phyloP scores from a whole-genome alignment of 306 rosid genomes.

The Malus asiatica region DNA sequence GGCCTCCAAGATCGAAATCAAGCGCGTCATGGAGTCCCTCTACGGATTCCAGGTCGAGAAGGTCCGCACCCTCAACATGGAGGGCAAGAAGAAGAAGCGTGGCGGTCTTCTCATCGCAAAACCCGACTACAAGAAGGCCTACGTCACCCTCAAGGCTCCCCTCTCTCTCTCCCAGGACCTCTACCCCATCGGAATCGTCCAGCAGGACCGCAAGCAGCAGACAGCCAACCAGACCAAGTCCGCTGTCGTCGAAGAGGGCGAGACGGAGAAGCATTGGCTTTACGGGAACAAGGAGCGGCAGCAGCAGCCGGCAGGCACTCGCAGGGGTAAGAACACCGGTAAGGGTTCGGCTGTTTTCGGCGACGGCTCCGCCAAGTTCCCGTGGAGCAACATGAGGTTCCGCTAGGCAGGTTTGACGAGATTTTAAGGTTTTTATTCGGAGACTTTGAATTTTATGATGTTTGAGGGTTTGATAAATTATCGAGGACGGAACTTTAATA shows the following conservation, averaged over 20 bases:
- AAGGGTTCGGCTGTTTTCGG: conserved; percentile 18
- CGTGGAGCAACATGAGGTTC: conserved; percentile 72
- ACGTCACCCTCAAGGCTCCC: conserved; percentile 59
- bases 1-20: conserved; percentile 78
- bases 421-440: not conserved
- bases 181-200: conserved; percentile 37
- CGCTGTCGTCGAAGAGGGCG: conserved; percentile 46
- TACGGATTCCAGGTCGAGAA: conserved; percentile 69
- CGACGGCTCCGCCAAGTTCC: conserved; percentile 46
- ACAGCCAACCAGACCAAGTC: conserved; percentile 41
- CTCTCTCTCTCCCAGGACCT: conserved; percentile 43
- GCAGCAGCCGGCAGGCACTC: not conserved
- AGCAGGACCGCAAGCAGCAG: conserved; percentile 30
- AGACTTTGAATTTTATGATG: not conserved
- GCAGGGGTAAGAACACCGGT: not conserved
- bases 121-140: conserved; percentile 88
- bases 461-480: not conserved
- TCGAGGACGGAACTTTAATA: not conserved
- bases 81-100: conserved; percentile 70
- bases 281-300: conserved; percentile 23
- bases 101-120: conserved; percentile 48
- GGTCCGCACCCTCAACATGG: conserved; percentile 76
- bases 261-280: conserved; percentile 61
- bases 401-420: conserved; percentile 25
- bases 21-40: conserved; percentile 53